These are phyloP conservation scores for Colletotrichum plurivorum DNA, from an alignment of 2,329 filamentous ascomycete genomes.

Conservation along the genomic window DNA sequence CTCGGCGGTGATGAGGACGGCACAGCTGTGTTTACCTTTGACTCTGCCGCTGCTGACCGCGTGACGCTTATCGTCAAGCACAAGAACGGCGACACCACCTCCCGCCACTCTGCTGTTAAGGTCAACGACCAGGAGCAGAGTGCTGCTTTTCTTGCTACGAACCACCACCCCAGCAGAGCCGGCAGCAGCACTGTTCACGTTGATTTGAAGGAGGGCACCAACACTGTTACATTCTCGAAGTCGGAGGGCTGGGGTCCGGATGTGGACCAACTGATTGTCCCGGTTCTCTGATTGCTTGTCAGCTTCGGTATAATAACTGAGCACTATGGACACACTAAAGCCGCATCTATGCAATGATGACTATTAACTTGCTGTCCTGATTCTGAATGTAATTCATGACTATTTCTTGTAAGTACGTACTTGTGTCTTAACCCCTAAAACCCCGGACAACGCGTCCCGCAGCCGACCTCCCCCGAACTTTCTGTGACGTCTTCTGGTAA, in stretches of 20 bases:
- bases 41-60: conserved; percentile 57
- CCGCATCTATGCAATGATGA: no score
- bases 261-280: conserved; percentile 69
- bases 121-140: conserved; percentile 68
- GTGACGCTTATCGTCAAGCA: conserved; percentile 70
- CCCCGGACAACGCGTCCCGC: no score
- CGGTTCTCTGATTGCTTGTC: conserved; percentile 42
- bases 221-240: conserved; percentile 63
- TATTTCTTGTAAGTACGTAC: no score
- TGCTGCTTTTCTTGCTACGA: conserved; percentile 69
- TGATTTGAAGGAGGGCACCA: conserved; percentile 62
- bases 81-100: conserved; percentile 66
- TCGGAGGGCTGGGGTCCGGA: conserved; percentile 62
- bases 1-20: conserved; percentile 65
- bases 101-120: conserved; percentile 66
- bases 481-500: no score
- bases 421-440: no score
- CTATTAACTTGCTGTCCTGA: no score
- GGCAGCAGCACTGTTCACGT: conserved; percentile 63
- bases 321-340: no score
- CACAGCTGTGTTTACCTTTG: conserved; percentile 63
- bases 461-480: no score
- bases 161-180: conserved; percentile 53
- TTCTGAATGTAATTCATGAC: no score
- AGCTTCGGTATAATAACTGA: no score